These are phyloP conservation scores for Stagonosporopsis vannaccii DNA, from an alignment of 2,329 filamentous ascomycete species.

Conservation along the genomic window DNA sequence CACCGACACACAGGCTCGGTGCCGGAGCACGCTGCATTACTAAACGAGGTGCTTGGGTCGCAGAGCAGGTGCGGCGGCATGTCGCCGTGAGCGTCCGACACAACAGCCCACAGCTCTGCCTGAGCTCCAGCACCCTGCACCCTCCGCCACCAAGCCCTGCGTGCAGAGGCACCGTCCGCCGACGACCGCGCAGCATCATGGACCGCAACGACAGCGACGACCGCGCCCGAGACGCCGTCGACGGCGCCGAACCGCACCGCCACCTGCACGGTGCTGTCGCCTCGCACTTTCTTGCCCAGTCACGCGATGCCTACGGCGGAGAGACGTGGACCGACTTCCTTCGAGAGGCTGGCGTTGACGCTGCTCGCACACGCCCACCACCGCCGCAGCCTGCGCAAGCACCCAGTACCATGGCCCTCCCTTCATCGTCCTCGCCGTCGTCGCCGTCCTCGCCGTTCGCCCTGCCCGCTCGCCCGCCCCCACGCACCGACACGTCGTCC, in stretches of 20 bases:
- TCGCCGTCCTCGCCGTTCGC: conserved; percentile 25
- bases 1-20: neutral
- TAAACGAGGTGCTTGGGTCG: conserved; percentile 1
- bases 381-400: no score
- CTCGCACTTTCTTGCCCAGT: conserved; percentile 38
- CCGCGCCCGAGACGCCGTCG: neutral
- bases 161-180: conserved; percentile 2
- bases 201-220: conserved; percentile 2
- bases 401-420: no score
- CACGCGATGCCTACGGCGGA: conserved; percentile 26
- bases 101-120: conserved; percentile 11
- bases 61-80: conserved; percentile 35
- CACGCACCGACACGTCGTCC: conserved; percentile 26
- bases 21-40: conserved; percentile 11
- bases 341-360: conserved; percentile 32
- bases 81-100: conserved; percentile 35
- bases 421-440: conserved; percentile 4
- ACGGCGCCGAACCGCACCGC: conserved; percentile 5
- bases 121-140: conserved; percentile 2
- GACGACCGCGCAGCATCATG: conserved; percentile 6
- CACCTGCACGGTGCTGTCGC: conserved; percentile 34
- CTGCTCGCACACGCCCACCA: conserved; percentile 7
- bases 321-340: conserved; percentile 50
- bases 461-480: conserved; percentile 30
- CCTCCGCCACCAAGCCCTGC: conserved; percentile 16